Evolutionary conservation across 179 eudicot species (phyloP).

Genomic region (Corrigiola litoralis): DNA sequence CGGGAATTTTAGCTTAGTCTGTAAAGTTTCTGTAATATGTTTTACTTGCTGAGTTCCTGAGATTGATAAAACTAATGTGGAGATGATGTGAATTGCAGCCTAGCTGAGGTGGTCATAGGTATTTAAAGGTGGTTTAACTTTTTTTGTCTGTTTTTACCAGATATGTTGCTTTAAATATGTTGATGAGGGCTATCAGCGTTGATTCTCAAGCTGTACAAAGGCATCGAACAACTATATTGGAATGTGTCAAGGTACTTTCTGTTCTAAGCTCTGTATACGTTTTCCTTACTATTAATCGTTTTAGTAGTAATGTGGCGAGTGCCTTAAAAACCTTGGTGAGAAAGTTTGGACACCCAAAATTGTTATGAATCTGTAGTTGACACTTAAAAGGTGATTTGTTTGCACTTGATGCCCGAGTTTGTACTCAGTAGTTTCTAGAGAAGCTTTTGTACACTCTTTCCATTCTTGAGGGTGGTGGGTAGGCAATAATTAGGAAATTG

Average conservation of each 20-base stretch:
- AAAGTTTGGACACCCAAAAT: background rate
- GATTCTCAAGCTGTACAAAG: slow-evolving; percentile 98
- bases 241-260: slow-evolving; percentile 86
- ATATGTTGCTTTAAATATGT: slow-evolving; percentile 96
- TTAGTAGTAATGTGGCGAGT: background rate
- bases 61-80: background rate
- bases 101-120: background rate
- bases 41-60: background rate
- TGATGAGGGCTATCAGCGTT: slow-evolving; percentile 84
- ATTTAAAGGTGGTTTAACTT: background rate
- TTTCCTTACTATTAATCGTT: background rate
- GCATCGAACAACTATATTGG: slow-evolving; percentile 90
- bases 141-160: slow-evolving; percentile 42
- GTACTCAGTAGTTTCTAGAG: no score
- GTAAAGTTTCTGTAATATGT: background rate
- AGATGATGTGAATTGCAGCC: background rate
- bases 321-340: background rate
- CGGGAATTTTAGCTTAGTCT: background rate
- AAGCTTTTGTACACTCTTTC: no score
- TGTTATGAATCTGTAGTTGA: no score
- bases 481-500: no score
- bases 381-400: no score
- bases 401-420: no score
- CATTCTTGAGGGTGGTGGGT: no score
- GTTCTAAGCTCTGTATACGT: background rate